Conservation (phyloP, 2,329 filamentous ascomycete species). For the Alternaria triticina region DNA sequence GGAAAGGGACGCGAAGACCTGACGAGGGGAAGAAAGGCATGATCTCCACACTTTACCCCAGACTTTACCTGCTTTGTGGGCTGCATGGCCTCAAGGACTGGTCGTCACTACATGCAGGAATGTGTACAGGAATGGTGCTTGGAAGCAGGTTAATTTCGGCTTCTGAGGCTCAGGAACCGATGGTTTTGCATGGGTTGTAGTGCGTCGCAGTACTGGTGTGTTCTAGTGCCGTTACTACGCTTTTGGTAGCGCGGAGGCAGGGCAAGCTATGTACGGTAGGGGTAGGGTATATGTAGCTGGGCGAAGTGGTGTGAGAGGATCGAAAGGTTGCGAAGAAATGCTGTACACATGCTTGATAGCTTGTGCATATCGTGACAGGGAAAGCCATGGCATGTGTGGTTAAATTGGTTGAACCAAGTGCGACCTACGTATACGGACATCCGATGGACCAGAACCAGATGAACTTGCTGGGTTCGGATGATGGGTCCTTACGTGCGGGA, state of each 20-base stretch:
- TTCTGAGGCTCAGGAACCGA: slow-evolving; percentile 34
- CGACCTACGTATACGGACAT: background rate
- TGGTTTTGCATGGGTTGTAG: background rate
- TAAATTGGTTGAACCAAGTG: background rate
- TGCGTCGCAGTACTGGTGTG: background rate
- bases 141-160: slow-evolving; percentile 16
- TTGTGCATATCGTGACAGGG: background rate
- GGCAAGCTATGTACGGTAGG: background rate
- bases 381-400: background rate
- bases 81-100: background rate
- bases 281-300: background rate
- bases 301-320: background rate
- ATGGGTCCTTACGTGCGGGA: background rate
- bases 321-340: background rate
- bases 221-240: background rate
- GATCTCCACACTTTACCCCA: slow-evolving; percentile 23
- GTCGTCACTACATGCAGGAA: background rate
- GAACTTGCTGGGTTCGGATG: slow-evolving; percentile 2
- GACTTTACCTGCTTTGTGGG: slow-evolving; percentile 5
- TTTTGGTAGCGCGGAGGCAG: background rate
- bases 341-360: background rate
- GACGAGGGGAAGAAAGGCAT: background rate
- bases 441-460: background rate
- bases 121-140: background rate
- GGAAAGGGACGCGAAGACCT: background rate